Percentiles rank a stretch among this genome's conserved stretches.
Conservation (phyloP, 148 eudicot genomes). For the Persicaria maculosa region DNA sequence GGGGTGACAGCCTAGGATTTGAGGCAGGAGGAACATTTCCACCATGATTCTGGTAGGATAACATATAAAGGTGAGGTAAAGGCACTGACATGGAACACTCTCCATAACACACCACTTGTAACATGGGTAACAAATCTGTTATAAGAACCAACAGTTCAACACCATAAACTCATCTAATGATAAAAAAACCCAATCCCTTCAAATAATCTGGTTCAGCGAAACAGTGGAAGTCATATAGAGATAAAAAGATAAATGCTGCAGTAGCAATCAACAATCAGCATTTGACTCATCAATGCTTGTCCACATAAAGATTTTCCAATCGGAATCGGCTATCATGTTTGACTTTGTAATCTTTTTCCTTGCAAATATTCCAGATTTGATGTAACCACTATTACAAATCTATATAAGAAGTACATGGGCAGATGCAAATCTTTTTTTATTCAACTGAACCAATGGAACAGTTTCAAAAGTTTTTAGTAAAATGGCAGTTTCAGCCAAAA, state of each 20-base stretch:
- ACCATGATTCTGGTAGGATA: slow-evolving; percentile 38
- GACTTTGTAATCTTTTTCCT: neutral
- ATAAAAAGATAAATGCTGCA: neutral
- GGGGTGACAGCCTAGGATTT: slow-evolving; percentile 59
- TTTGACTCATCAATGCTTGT: neutral
- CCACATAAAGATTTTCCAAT: neutral
- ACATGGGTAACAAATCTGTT: neutral
- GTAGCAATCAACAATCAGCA: neutral
- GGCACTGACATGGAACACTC: neutral
- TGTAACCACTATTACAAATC: neutral
- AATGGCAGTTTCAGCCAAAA: too few species aligned
- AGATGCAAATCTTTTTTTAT: neutral
- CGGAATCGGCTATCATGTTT: neutral
- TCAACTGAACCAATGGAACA: neutral
- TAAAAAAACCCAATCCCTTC: neutral
- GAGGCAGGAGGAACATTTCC: slow-evolving; percentile 62
- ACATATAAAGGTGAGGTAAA: neutral
- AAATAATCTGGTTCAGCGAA: neutral
- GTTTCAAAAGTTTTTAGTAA: neutral
- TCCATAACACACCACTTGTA: neutral
- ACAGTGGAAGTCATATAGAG: neutral
- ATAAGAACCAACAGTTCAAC: neutral
- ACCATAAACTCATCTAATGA: neutral
- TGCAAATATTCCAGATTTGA: neutral
- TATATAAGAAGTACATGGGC: neutral